Evolutionary conservation across 345 rosid species (phyloP).

Genomic region (Syzygium jambos): DNA sequence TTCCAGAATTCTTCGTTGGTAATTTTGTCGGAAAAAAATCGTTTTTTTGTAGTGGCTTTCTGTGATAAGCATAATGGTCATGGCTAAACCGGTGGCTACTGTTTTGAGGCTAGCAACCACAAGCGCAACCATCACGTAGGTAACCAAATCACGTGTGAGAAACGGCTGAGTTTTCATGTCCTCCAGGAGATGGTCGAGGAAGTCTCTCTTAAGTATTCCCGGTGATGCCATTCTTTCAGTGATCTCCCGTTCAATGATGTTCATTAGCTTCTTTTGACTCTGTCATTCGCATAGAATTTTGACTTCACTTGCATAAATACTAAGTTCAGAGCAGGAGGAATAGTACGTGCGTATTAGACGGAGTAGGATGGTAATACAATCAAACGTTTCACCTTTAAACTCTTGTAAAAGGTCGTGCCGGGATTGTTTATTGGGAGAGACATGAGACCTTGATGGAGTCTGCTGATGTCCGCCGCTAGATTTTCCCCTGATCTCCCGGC

Average conservation of each 20-base stretch:
- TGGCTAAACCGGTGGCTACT: slow-evolving; percentile 2
- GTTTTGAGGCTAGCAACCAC: slow-evolving; percentile 10
- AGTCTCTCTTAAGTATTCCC: neutral
- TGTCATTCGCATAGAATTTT: neutral
- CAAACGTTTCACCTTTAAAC: slow-evolving; percentile 14
- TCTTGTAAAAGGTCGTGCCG: slow-evolving; percentile 27
- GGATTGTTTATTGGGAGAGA: slow-evolving; percentile 28
- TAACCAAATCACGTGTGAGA: neutral
- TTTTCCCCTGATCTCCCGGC: slow-evolving; percentile 6
- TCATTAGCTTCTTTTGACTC: neutral
- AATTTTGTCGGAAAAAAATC: too few relatives aligned
- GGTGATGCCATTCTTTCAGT: neutral
- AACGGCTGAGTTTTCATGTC: slow-evolving; percentile 4
- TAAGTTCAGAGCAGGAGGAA: too few relatives aligned
- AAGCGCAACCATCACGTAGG: slow-evolving; percentile 1
- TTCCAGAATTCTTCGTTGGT: too few relatives aligned
- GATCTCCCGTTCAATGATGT: neutral
- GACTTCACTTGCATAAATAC: neutral
- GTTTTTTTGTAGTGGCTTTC: too few relatives aligned
- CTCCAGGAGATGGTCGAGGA: slow-evolving; percentile 8
- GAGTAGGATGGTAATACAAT: neutral
- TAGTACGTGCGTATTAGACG: neutral
- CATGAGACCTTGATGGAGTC: slow-evolving; percentile 19
- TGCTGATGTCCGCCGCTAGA: slow-evolving; percentile 7
- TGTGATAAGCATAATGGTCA: slow-evolving; percentile 2